Conservation (phyloP, 2,329 filamentous ascomycete genomes). For the Canariomyces notabilis region DNA sequence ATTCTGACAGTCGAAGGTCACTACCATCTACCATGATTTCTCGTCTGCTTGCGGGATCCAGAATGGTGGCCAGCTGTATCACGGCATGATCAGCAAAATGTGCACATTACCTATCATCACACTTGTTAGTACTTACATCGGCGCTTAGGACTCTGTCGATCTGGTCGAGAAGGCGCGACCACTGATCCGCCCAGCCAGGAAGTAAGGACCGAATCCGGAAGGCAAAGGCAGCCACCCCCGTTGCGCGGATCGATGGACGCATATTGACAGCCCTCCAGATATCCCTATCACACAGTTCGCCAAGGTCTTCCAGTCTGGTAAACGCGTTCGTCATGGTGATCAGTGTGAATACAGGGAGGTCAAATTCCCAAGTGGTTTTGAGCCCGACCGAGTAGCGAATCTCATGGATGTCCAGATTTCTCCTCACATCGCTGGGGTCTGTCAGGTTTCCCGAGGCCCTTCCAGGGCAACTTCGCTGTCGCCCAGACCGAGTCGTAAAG, state of each 20-base stretch:
- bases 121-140: slow-evolving; percentile 1
- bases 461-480: background rate
- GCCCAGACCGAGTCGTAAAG: background rate
- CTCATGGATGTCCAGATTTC: slow-evolving; percentile 4
- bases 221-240: slow-evolving; percentile 1
- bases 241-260: slow-evolving; percentile 1
- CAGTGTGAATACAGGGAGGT: slow-evolving; percentile 1
- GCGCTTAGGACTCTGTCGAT: background rate
- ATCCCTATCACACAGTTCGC: background rate
- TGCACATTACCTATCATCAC: background rate
- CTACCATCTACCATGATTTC: slow-evolving; percentile 3
- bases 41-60: background rate
- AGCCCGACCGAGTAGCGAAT: slow-evolving; percentile 2
- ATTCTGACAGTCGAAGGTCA: slow-evolving; percentile 1
- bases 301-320: slow-evolving; percentile 1
- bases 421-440: slow-evolving; percentile 1
- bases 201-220: background rate
- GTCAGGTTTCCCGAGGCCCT: slow-evolving; percentile 1
- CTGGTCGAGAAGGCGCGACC: slow-evolving; percentile 2
- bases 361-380: slow-evolving; percentile 4
- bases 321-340: slow-evolving; percentile 4
- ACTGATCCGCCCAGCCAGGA: background rate
- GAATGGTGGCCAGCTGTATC: background rate
- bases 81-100: background rate
- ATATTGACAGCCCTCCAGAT: slow-evolving; percentile 3